These are phyloP conservation scores for Kwoniella pini DNA, from an alignment of 768 basidiomycete genomes.

Conservation along the genomic window DNA sequence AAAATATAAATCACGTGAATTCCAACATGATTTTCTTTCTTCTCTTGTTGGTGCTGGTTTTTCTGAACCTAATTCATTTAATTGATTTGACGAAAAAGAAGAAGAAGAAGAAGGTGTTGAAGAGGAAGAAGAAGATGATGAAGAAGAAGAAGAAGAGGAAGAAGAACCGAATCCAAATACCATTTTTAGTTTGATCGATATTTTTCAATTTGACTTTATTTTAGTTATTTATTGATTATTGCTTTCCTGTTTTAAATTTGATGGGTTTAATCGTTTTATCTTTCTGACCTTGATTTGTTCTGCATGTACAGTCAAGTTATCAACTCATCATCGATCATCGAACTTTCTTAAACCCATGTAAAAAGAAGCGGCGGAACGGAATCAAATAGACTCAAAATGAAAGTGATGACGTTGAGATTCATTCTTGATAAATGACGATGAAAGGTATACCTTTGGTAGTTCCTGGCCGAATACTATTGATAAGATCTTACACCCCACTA, in stretches of 20 bases:
- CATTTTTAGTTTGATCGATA: too few relatives aligned
- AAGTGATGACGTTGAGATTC: conserved; percentile 4
- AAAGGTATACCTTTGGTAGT: neutral
- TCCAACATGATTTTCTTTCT: conserved; percentile 83
- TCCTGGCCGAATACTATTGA: too few relatives aligned
- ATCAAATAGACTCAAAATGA: neutral
- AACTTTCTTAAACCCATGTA: neutral
- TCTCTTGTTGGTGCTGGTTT: conserved; percentile 59
- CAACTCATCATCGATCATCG: conserved; percentile 2
- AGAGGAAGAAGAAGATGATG: conserved; percentile 32
- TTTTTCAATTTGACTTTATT: too few relatives aligned
- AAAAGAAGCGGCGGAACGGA: neutral
- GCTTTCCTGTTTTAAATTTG: too few relatives aligned
- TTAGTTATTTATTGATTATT: too few relatives aligned
- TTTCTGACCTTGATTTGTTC: too few relatives aligned
- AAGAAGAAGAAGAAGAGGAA: conserved; percentile 37
- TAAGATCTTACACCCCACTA: too few relatives aligned
- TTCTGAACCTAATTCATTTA: conserved; percentile 12
- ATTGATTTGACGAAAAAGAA: conserved; percentile 20
- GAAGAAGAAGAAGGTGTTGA: conserved; percentile 30
- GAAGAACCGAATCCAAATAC: conserved; percentile 38
- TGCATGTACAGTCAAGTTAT: too few relatives aligned
- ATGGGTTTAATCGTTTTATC: too few relatives aligned
- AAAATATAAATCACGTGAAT: conserved; percentile 78
- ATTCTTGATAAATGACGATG: neutral